These are phyloP conservation scores for Calonectria multiphialidica DNA, from an alignment of 2,329 filamentous ascomycete genomes.

Conservation along the genomic window DNA sequence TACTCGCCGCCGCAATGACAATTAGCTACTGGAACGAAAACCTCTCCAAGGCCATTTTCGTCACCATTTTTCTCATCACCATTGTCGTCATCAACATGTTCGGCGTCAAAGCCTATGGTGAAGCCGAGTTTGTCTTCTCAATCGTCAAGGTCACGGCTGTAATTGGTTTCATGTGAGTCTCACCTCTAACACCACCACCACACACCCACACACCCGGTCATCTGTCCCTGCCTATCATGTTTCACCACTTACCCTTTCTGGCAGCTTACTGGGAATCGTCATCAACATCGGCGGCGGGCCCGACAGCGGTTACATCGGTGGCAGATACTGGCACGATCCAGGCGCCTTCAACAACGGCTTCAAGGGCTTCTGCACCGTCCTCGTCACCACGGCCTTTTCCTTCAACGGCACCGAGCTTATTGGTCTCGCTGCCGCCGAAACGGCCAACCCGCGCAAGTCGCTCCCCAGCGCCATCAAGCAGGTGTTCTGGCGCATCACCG, in stretches of 20 bases:
- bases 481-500: slow-evolving; percentile 92
- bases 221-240: background rate
- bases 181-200: slow-evolving; percentile 41
- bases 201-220: background rate
- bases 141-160: slow-evolving; percentile 88
- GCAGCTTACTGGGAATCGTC: slow-evolving; percentile 84
- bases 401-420: slow-evolving; percentile 84
- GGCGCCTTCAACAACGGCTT: slow-evolving; percentile 88
- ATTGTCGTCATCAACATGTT: slow-evolving; percentile 89
- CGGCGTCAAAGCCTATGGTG: slow-evolving; percentile 88
- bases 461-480: slow-evolving; percentile 91
- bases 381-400: slow-evolving; percentile 81
- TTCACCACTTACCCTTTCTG: slow-evolving; percentile 26
- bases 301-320: slow-evolving; percentile 82
- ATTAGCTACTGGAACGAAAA: slow-evolving; percentile 81
- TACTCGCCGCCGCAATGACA: slow-evolving; percentile 88
- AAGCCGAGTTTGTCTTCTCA: slow-evolving; percentile 89
- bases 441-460: slow-evolving; percentile 81
- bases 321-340: slow-evolving; percentile 79
- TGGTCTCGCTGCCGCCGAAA: slow-evolving; percentile 82
- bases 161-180: slow-evolving; percentile 84
- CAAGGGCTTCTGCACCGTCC: slow-evolving; percentile 82
- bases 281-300: slow-evolving; percentile 86
- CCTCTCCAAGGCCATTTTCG: slow-evolving; percentile 79
- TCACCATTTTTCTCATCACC: slow-evolving; percentile 81